Evolutionary conservation across 306 rosid genomes (phyloP), one percentile per base, ranked within the genome.

Genomic region (Pachyrhizus erosus): DNA sequence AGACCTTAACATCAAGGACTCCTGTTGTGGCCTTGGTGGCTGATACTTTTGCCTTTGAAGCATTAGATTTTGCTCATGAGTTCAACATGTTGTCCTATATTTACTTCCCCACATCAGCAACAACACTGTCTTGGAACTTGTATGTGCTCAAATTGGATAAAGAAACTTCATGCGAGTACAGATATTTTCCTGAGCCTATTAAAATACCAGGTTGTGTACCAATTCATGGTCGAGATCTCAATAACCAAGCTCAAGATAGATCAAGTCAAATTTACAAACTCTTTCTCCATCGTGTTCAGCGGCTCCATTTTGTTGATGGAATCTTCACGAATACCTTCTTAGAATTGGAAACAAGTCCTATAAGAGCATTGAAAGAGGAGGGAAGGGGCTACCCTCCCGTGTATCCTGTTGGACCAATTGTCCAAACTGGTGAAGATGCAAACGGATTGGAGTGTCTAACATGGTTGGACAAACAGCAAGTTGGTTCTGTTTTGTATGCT

Each of bases 391-490:
- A 67, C 67, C 82, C 68, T 78, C 33, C 2, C 49, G 75, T 78
- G 37, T 68, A 67, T 68, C 39, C 76, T 21, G 17, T 67, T 31
- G 82, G 82, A 17, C 76, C 82, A 21, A 49, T 67, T 4, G 21
- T 78, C 15, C 55, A 51, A 51, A 33, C 17, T 51, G 51, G n/a
- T 46, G 48, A 46, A 27, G 48, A 64, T 23, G 72, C 26, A 2
- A 60, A 29, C 18, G 46, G 14, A 14, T 7, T 14, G 24, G 82
- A 57, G 40, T 80, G 77, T n/a, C 2, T 65, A 1, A 3, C 2
- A 42, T 84, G 87, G 84, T 57, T 80, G 67, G 82, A 83, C 1
- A 70, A 46, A 18, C 76, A 84, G 13, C 51, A 62, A 31, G 24
- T 17, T 3, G 46, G 21, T 40, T 78, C 83, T 17, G 87, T 84